Base-by-base conservation (phyloP, 192 early-diverging fungal genomes). In the Coemansia umbellata region DNA sequence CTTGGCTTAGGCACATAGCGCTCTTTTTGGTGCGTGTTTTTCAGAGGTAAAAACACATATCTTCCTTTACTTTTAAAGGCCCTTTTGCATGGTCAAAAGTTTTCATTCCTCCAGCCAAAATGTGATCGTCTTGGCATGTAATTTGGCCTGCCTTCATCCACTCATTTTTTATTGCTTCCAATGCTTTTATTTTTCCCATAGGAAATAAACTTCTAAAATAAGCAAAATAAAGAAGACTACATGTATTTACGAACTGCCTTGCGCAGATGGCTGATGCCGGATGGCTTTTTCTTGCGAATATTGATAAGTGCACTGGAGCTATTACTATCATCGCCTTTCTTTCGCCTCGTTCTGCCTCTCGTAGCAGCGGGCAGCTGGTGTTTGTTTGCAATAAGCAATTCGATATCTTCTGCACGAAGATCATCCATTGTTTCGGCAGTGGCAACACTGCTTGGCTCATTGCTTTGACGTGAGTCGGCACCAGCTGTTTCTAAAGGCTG, bases 381-480 rank as follows among this genome's bases (percentile, higher is more conserved):
- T 27, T 55, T 52, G 14, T 51, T 31, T n/a, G 35, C 31, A 33
- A 58, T 37, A 14, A 72, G 53, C 31, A 35, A 36, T 10, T 55
- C 62, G 5, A 65, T 4, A 15, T 72, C 69, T 9, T 56, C 44
- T 53, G 58, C 56, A 21, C 55, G 30, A 2, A 72, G 26, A 9
- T 72, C 62, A 17, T 40, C 44, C n/a, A 61, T 14, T 5, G 23
- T 42, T 32, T 64, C 58, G 3, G 62, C 69, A 1, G 69, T 72
- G 13, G 69, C 58, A 33, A 72, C 50, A 9, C 57, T 72, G 17
- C 45, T 55, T 2, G 40, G 36, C 9, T 33, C 17, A 31, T 27
- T 7, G 33, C 4, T 15, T 10, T 36, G 9, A 26, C 30, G 19
- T 43, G 31, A 4, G 8, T 26, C 35, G 2, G 3, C 26, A 3